Conservation (phyloP, 176 grass and related monocot genomes). For the Oryza coarctata region DNA sequence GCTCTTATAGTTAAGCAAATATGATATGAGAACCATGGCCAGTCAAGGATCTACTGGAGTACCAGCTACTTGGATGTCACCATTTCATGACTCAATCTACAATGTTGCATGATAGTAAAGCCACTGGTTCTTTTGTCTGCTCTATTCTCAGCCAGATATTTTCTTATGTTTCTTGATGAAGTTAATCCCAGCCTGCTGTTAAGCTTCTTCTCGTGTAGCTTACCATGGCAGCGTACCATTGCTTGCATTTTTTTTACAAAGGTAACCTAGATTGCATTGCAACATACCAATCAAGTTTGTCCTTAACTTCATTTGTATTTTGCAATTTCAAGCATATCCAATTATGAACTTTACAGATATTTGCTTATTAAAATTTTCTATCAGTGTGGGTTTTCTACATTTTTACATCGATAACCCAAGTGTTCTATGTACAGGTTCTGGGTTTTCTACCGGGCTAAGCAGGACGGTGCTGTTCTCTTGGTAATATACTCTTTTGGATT, state of each 20-base stretch:
- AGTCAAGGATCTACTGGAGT: neutral
- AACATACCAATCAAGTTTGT: neutral
- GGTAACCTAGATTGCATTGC: too few relatives aligned
- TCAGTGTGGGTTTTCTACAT: neutral
- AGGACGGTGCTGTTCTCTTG: slow-evolving; percentile 80
- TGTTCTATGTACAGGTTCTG: slow-evolving; percentile 70
- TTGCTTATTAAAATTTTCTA: neutral
- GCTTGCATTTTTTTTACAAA: neutral
- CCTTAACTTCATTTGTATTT: neutral
- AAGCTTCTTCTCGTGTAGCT: neutral
- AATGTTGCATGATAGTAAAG: neutral
- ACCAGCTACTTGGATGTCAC: too few relatives aligned
- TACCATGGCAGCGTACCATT: neutral
- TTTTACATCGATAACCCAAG: neutral
- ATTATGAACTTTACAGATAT: neutral
- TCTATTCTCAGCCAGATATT: neutral
- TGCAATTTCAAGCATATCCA: neutral
- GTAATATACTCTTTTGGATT: slow-evolving; percentile 35
- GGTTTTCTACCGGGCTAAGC: slow-evolving; percentile 96
- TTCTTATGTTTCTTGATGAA: neutral
- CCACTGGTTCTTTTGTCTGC: neutral
- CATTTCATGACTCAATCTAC: neutral
- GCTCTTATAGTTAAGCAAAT: neutral
- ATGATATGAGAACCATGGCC: too few relatives aligned
- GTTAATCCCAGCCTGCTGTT: neutral